Evolutionary conservation across 352 stramenopile genomes (phyloP).

Genomic region (Globisporangium lucens): DNA sequence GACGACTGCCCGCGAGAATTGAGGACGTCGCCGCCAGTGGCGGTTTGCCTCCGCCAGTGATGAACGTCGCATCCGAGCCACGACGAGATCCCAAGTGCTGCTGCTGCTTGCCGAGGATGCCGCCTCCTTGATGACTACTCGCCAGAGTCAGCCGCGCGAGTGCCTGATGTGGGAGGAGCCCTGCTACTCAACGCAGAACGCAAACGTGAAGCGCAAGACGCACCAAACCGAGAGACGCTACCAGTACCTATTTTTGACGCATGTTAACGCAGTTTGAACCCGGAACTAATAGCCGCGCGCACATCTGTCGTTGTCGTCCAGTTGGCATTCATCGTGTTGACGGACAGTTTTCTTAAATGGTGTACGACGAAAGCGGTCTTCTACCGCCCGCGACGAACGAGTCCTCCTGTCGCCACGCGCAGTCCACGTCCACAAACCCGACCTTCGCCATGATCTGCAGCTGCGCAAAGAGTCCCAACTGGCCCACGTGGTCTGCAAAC

Average conservation of each 20-base stretch:
- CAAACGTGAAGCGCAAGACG: no score
- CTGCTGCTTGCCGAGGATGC: conserved; percentile 8
- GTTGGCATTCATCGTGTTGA: neutral
- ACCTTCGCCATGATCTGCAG: conserved; percentile 48
- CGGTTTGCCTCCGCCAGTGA: neutral
- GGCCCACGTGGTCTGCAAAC: conserved; percentile 72
- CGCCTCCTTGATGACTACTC: neutral
- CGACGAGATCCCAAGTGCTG: conserved; percentile 3
- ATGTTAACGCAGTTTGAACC: neutral
- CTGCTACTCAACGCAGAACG: neutral
- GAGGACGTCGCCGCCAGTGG: neutral
- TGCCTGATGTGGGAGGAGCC: neutral
- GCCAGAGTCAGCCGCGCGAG: neutral
- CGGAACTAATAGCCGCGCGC: neutral
- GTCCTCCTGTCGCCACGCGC: conserved; percentile 66
- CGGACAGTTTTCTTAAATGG: neutral
- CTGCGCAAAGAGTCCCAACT: conserved; percentile 61
- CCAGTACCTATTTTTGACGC: neutral
- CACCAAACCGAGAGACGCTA: no score
- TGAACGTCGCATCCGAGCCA: neutral
- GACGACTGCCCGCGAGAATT: conserved; percentile 2
- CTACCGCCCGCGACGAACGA: conserved; percentile 70
- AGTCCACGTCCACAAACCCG: conserved; percentile 75
- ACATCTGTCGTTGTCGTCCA: no score
- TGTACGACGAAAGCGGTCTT: conserved; percentile 21